Conservation (phyloP, 148 eudicot genomes). For the Heliosperma pusillum region DNA sequence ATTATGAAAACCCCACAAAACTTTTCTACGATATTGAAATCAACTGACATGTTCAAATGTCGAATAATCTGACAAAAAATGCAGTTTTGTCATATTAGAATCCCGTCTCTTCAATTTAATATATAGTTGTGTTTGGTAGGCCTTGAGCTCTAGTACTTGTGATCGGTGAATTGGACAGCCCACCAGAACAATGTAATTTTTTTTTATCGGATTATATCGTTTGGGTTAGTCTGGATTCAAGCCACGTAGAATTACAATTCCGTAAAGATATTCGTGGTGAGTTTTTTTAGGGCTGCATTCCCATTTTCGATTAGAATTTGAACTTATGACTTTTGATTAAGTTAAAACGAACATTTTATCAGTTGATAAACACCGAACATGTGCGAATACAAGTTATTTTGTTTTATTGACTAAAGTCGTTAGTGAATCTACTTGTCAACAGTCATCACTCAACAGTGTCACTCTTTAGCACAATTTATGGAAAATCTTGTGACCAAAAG, state of each 20-base stretch:
- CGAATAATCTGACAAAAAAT: background rate
- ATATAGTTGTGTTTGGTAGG: no score
- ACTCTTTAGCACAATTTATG: constrained; percentile 22
- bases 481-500: constrained; percentile 9
- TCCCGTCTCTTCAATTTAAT: background rate
- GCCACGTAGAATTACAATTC: no score
- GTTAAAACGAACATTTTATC: no score
- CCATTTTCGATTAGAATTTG: no score
- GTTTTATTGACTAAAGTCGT: constrained; percentile 5
- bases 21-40: constrained; percentile 8
- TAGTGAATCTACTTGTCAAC: background rate
- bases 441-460: no score
- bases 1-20: constrained; percentile 18
- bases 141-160: no score
- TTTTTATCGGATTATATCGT: no score
- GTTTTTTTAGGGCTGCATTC: no score
- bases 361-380: no score
- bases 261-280: no score
- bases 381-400: background rate
- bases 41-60: constrained; percentile 3
- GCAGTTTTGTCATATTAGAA: background rate
- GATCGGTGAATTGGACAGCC: background rate
- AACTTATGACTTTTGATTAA: no score
- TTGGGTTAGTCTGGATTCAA: no score
- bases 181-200: background rate